A percentile compares a stretch with the other conserved stretches of the same genome.
Conservation (phyloP, 1,284 basidiomycete genomes). For the Farysia itapuensis region DNA sequence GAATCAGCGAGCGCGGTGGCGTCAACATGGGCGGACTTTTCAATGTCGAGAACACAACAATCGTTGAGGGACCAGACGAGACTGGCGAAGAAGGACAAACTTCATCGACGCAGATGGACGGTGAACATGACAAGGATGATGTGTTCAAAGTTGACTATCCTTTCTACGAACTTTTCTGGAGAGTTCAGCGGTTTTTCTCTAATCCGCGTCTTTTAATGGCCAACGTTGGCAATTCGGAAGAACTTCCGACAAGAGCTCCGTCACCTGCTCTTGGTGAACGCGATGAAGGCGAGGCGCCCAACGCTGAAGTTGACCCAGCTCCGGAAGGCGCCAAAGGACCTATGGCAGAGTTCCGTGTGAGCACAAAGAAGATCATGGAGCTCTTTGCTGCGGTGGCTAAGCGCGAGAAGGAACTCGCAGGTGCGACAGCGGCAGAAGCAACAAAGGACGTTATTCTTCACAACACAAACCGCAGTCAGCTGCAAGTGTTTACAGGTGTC, state of each 20-base stretch:
- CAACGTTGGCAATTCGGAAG: slow-evolving; percentile 5
- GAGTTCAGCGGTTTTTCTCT: slow-evolving; percentile 48
- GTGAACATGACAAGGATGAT: slow-evolving; percentile 19
- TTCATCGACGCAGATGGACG: slow-evolving; percentile 3
- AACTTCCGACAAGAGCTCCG: slow-evolving; percentile 14
- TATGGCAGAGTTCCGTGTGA: slow-evolving; percentile 34
- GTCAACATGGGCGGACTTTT: slow-evolving; percentile 82
- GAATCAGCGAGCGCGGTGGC: slow-evolving; percentile 81
- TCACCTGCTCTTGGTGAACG: slow-evolving; percentile 4
- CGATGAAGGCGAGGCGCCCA: slow-evolving; percentile 1
- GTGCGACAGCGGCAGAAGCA: slow-evolving; percentile 24
- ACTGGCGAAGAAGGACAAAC: slow-evolving; percentile 15
- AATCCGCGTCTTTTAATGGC: slow-evolving; percentile 46
- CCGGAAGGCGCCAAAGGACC: slow-evolving; percentile 39
- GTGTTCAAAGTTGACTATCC: slow-evolving; percentile 24
- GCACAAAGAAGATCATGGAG: slow-evolving; percentile 36
- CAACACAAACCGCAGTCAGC: slow-evolving; percentile 1
- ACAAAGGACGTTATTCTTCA: slow-evolving; percentile 5
- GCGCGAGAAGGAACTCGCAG: slow-evolving; percentile 39
- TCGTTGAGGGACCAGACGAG: slow-evolving; percentile 23
- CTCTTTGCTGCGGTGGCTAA: slow-evolving; percentile 41
- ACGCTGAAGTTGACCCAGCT: slow-evolving; percentile 30
- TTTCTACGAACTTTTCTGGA: slow-evolving; percentile 55
- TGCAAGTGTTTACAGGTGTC: background rate
- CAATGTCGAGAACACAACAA: slow-evolving; percentile 67